phyloP scores from a whole-genome alignment of 2,329 filamentous ascomycete species.

The Colletotrichum musae region DNA sequence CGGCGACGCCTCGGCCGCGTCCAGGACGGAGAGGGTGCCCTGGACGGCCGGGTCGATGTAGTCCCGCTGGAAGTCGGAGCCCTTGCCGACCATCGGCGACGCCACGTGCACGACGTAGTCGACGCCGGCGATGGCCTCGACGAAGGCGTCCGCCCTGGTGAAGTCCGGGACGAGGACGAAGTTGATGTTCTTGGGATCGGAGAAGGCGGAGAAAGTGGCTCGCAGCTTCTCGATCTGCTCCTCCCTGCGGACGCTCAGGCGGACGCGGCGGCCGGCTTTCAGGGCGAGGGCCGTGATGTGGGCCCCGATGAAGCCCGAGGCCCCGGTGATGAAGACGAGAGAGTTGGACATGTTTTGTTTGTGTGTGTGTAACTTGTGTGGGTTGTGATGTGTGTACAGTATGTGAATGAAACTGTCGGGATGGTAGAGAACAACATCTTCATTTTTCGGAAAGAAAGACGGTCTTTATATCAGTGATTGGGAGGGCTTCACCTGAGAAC shows the following conservation, averaged over 20 bases:
- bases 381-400: background rate
- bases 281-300: background rate
- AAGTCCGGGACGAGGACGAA: slow-evolving; percentile 20
- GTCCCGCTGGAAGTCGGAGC: slow-evolving; percentile 9
- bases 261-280: slow-evolving; percentile 22
- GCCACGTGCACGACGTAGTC: slow-evolving; percentile 28
- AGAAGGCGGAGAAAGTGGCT: background rate
- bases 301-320: slow-evolving; percentile 32
- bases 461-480: no score
- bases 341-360: slow-evolving; percentile 20
- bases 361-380: background rate
- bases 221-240: slow-evolving; percentile 9
- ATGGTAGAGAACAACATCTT: no score
- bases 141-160: background rate
- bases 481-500: no score
- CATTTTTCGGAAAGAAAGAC: no score
- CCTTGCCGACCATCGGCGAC: slow-evolving; percentile 23
- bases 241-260: slow-evolving; percentile 20
- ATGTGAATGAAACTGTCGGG: background rate
- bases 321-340: slow-evolving; percentile 30
- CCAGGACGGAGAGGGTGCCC: slow-evolving; percentile 12
- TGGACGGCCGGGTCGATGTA: slow-evolving; percentile 21
- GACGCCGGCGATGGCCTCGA: background rate
- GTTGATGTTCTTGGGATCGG: background rate
- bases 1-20: background rate